phyloP scores from a whole-genome alignment of 352 stramenopile species.

The Pythium brassicae region DNA sequence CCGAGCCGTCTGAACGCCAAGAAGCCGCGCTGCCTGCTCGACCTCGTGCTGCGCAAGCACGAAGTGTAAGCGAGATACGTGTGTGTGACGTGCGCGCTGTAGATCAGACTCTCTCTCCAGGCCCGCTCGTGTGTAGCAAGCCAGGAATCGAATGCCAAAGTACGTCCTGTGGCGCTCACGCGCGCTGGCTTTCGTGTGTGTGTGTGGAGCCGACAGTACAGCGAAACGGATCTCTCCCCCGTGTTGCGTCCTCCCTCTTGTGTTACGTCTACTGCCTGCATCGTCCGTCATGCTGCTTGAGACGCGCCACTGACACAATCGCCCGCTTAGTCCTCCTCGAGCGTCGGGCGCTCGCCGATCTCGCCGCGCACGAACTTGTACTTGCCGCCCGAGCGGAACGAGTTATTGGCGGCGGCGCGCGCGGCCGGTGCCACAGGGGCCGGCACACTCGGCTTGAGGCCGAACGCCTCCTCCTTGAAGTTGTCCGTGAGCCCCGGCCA shows the following conservation, averaged over 20 bases:
- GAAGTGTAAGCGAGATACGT: slow-evolving; percentile 18
- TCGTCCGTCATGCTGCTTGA: not conserved
- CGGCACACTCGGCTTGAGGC: slow-evolving; percentile 32
- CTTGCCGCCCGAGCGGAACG: slow-evolving; percentile 60
- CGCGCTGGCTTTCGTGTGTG: not conserved
- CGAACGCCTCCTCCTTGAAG: slow-evolving; percentile 79
- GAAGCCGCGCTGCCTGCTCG: slow-evolving; percentile 74
- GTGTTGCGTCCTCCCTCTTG: too few species aligned
- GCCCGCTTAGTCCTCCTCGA: slow-evolving; percentile 54
- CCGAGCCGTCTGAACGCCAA: slow-evolving; percentile 60
- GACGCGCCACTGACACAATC: not conserved
- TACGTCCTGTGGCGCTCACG: not conserved
- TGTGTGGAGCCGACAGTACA: too few species aligned
- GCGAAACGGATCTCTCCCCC: too few species aligned
- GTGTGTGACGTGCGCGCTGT: too few species aligned
- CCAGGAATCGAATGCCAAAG: not conserved
- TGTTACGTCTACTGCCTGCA: too few species aligned
- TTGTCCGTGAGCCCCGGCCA: slow-evolving; percentile 63
- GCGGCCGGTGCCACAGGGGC: slow-evolving; percentile 12
- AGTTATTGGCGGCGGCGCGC: not conserved
- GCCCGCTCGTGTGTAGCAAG: not conserved
- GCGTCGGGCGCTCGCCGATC: slow-evolving; percentile 67
- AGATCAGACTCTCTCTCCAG: too few species aligned
- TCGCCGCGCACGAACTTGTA: slow-evolving; percentile 77
- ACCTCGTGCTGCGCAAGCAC: slow-evolving; percentile 70